Evolutionary conservation across 495 filamentous ascomycete genomes (phyloP).

Genomic region (Penicillium robsamsonii): DNA sequence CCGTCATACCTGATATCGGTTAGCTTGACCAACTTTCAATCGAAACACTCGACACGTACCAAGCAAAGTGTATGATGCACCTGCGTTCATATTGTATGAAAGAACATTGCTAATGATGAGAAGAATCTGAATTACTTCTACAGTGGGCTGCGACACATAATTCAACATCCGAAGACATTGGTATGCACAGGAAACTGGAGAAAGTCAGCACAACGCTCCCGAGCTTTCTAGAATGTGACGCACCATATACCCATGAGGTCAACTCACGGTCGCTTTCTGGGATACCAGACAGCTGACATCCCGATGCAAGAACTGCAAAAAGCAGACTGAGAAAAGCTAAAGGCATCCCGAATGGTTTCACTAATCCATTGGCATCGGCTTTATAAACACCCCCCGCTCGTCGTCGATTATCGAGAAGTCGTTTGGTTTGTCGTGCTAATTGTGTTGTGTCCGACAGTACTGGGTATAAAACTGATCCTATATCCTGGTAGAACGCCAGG

Average conservation of each 20-base stretch:
- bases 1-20: conserved; percentile 48
- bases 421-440: conserved; percentile 63
- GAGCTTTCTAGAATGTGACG: conserved; percentile 14
- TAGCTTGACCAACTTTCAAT: conserved; percentile 6
- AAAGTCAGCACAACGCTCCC: conserved; percentile 12
- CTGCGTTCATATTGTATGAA: conserved; percentile 64
- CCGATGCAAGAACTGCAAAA: conserved; percentile 78
- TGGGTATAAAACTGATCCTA: conserved; percentile 75
- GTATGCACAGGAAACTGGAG: conserved; percentile 58
- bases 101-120: conserved; percentile 60
- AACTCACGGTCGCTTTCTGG: conserved; percentile 56
- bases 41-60: conserved; percentile 31
- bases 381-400: conserved; percentile 44
- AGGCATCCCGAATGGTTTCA: conserved; percentile 46
- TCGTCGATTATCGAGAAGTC: conserved; percentile 65
- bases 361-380: conserved; percentile 35
- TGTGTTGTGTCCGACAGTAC: conserved; percentile 68
- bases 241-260: conserved; percentile 61
- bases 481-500: conserved; percentile 71
- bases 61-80: conserved; percentile 58
- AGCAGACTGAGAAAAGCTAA: conserved; percentile 47
- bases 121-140: conserved; percentile 58
- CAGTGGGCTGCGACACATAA: conserved; percentile 55
- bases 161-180: conserved; percentile 62
- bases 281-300: conserved; percentile 72